These are phyloP conservation scores for Coniophora puteana DNA, from an alignment of 1,284 basidiomycete genomes.

Conservation along the genomic window DNA sequence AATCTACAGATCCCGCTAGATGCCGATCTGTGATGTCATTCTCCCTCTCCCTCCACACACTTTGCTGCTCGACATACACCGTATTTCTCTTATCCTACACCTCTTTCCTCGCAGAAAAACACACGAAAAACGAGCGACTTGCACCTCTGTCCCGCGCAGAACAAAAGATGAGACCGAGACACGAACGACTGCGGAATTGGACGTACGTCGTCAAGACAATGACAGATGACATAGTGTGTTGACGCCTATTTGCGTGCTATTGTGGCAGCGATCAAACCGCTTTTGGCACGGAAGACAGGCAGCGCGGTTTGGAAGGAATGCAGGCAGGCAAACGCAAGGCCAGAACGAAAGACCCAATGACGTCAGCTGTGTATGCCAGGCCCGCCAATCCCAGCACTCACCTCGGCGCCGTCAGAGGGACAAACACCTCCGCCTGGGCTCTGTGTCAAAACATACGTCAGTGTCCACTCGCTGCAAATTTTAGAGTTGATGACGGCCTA, in stretches of 20 bases:
- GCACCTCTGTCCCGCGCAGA: not conserved
- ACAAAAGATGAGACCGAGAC: not conserved
- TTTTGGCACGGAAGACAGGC: too few relatives aligned
- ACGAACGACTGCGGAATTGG: not conserved
- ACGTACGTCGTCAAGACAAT: constrained; percentile 28
- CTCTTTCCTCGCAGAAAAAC: not conserved
- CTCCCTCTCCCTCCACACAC: constrained; percentile 7
- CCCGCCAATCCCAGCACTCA: constrained; percentile 26
- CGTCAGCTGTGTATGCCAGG: constrained; percentile 19
- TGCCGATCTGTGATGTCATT: constrained; percentile 29
- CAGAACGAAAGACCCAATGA: constrained; percentile 16
- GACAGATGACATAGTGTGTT: constrained; percentile 25
- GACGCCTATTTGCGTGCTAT: constrained; percentile 33
- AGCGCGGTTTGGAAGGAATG: constrained; percentile 11
- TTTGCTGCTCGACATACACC: not conserved
- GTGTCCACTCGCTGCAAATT: too few relatives aligned
- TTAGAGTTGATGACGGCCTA: too few relatives aligned
- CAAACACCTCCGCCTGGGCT: constrained; percentile 77
- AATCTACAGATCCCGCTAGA: constrained; percentile 29
- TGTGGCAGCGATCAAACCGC: constrained; percentile 46
- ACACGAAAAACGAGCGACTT: not conserved
- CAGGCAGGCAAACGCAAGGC: too few relatives aligned
- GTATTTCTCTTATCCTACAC: not conserved
- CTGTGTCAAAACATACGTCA: constrained; percentile 37
- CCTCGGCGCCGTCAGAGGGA: constrained; percentile 78